phyloP scores from a whole-genome alignment of 495 filamentous ascomycete genomes.

The Hypoxylon cercidicola region DNA sequence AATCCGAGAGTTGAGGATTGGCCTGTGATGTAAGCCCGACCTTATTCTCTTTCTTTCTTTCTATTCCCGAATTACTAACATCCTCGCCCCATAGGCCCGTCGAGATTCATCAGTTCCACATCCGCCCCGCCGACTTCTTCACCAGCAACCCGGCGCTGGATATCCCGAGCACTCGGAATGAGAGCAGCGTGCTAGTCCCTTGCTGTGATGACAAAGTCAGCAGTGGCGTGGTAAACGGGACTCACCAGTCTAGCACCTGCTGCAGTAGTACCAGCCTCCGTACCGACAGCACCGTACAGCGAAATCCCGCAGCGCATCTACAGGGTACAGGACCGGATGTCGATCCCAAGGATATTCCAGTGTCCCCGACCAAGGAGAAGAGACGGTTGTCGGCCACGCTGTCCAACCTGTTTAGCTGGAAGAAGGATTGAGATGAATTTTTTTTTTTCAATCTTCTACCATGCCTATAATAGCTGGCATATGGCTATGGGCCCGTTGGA shows the following conservation, averaged over 20 bases:
- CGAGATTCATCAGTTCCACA: slow-evolving; percentile 67
- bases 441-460: not conserved
- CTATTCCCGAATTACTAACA: not conserved
- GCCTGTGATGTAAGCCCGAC: slow-evolving; percentile 64
- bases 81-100: slow-evolving; percentile 59
- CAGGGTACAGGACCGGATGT: slow-evolving; percentile 47
- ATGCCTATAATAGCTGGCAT: not conserved
- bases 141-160: slow-evolving; percentile 64
- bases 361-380: slow-evolving; percentile 20
- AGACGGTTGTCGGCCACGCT: slow-evolving; percentile 38
- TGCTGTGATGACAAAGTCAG: slow-evolving; percentile 26
- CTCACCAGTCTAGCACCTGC: slow-evolving; percentile 24
- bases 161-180: slow-evolving; percentile 63
- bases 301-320: slow-evolving; percentile 41
- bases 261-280: slow-evolving; percentile 40
- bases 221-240: slow-evolving; percentile 9
- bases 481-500: too few relatives aligned
- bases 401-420: slow-evolving; percentile 42
- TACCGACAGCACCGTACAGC: slow-evolving; percentile 49
- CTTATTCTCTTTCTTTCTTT: slow-evolving; percentile 2
- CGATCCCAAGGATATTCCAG: slow-evolving; percentile 44
- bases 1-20: slow-evolving; percentile 70
- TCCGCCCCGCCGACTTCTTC: slow-evolving; percentile 66
- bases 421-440: slow-evolving; percentile 37
- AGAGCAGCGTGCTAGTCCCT: slow-evolving; percentile 60